These are phyloP conservation scores for Magnaporthiopsis poae DNA, from an alignment of 2,329 filamentous ascomycete genomes.

Conservation along the genomic window DNA sequence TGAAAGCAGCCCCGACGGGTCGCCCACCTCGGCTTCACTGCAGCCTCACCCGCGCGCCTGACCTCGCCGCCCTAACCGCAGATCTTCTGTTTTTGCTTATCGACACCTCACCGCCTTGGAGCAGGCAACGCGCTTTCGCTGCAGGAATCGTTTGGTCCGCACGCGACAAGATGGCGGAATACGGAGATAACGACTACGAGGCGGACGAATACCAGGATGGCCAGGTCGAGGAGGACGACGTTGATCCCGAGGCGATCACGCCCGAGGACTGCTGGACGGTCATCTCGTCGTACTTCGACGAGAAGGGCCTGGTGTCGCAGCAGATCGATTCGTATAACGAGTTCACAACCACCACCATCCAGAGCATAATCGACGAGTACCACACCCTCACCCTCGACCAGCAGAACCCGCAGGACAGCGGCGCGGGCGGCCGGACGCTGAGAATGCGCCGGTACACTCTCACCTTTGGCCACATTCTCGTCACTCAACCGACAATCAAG, in stretches of 20 bases:
- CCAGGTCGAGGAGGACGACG: conserved; percentile 55
- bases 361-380: conserved; percentile 89
- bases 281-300: conserved; percentile 92
- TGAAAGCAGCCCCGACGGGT: not conserved
- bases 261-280: conserved; percentile 98
- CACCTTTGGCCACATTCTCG: conserved; percentile 81
- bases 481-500: conserved; percentile 81
- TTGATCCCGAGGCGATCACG: conserved; percentile 64
- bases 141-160: not conserved
- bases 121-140: not conserved
- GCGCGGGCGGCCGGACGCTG: conserved; percentile 58
- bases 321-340: conserved; percentile 98
- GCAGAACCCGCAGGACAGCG: conserved; percentile 65
- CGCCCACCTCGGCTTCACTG: not conserved
- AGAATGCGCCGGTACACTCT: conserved; percentile 88
- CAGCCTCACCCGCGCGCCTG: not conserved
- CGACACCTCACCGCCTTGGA: not conserved
- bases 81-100: not conserved
- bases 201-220: conserved; percentile 39
- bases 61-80: not conserved
- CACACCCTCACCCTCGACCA: conserved; percentile 87
- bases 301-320: conserved; percentile 90
- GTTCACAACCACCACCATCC: conserved; percentile 87
- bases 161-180: conserved; percentile 6
- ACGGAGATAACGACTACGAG: conserved; percentile 36